Evolutionary conservation across 768 basidiomycete species (phyloP), one percentile per base, ranked within the genome.

Genomic region (Amanita phalloides): DNA sequence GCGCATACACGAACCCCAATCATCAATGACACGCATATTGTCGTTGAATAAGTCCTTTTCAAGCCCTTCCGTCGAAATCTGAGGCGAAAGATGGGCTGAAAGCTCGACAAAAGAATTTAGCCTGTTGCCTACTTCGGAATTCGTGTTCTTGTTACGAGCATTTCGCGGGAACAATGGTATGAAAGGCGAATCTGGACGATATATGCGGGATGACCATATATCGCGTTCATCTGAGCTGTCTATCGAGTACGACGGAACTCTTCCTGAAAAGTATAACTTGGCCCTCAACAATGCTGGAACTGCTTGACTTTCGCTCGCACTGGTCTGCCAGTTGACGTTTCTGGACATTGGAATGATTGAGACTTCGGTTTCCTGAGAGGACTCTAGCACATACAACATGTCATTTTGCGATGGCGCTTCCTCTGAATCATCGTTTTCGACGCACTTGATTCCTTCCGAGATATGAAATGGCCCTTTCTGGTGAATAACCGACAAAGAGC

Each of bases 1-100:
- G 25, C 14, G 44, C 43, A 45, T 52, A 45, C 28, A 45, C 43
- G 14, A 35, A 52, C 51, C 51, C 51, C 51, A 52, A 17, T 52
- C 43, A 45, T 52, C 51, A 26, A 52, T 52, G 17, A 37, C 35
- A 10, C 23, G 14, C 51, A 45, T 52, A n/a, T 52, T 14, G 6
- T 28, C 4, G n/a, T 45, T 52, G 26, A 45, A 45, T 10, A 52
- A 26, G n/a, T 52, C 44, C 28, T 23, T 35, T 30, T 52, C 51
- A 7, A 52, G 43, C 8, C 37, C 32, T 35, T 52, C 43, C 14
- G 28, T 45, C 17, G 33, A 36, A 35, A 45, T 44, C 30, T 23
- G 51, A 36, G 51, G 35, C 25, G 33, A 26, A 26, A 52, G 42
- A 33, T 45, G n/a, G 20, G 32, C 32, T 13, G 32, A 17, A 43